phyloP scores from a whole-genome alignment of 768 basidiomycete species.

The Lenzites betulinus region DNA sequence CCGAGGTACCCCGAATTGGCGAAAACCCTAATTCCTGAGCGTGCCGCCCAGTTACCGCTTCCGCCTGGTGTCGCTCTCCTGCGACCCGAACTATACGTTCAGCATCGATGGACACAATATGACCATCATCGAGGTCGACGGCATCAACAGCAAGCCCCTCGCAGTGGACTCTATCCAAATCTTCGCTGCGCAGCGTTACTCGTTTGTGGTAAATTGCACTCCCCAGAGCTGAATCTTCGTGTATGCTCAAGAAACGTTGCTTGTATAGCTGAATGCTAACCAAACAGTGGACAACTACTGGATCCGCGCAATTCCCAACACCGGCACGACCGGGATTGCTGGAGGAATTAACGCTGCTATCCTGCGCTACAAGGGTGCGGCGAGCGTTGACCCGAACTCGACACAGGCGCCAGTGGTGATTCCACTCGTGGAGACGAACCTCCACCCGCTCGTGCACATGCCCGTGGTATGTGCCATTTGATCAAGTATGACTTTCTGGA shows the following conservation, averaged over 20 bases:
- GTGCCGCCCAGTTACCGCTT: constrained; percentile 34
- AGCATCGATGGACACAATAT: constrained; percentile 48
- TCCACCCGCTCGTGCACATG: constrained; percentile 17
- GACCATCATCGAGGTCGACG: constrained; percentile 51
- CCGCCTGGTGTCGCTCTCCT: constrained; percentile 44
- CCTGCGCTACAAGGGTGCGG: constrained; percentile 44
- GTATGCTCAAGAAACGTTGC: no score
- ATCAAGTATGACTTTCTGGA: no score
- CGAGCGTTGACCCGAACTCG: constrained; percentile 36
- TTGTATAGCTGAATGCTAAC: constrained; percentile 20
- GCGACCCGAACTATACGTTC: constrained; percentile 44
- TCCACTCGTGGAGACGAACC: constrained; percentile 20
- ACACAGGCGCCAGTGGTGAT: not conserved
- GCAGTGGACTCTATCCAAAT: constrained; percentile 45
- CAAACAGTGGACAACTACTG: constrained; percentile 28
- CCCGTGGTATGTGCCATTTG: constrained; percentile 7
- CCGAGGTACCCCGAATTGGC: not conserved
- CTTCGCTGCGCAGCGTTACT: constrained; percentile 55
- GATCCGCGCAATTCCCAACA: constrained; percentile 17
- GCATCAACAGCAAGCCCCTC: constrained; percentile 41
- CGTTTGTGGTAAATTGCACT: constrained; percentile 35
- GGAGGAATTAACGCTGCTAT: constrained; percentile 46
- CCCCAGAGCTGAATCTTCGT: not conserved
- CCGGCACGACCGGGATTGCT: constrained; percentile 32
- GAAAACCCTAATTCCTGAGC: not conserved